Base-by-base conservation (phyloP, 1,139 yeast genomes). In the Candida tetrigidarum region DNA sequence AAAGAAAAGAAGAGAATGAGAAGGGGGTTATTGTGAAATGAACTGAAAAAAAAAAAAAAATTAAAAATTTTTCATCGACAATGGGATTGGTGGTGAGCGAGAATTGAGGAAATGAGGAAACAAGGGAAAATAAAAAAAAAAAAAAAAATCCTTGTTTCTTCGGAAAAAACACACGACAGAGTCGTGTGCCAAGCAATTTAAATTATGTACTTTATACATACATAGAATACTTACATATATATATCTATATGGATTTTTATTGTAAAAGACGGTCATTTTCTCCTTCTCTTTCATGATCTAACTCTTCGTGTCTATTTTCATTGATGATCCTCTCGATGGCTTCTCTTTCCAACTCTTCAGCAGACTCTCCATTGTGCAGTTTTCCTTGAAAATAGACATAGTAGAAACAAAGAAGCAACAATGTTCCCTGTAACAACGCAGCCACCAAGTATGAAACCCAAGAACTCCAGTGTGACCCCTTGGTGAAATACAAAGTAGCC, bases 381-480 rank as follows among this genome's bases (percentile, higher is more conserved):
- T 28, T 34, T 47, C 35, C 45, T 20, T 29, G 41, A 23, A 66
- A 62, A 52, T 69, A 67, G 47, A 68, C 70, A 46, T 70, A 71
- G 54, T 71, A 71, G 40, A 71, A 60, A 51, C 76, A 71, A 55
- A 71, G 62, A 11, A 55, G 41, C 52, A 68, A 65, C 48, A 69
- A 45, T 5, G 37, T 35, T 15, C 47, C 81, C 63, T 90, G 96
- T 22, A 86, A 63, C 2, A 69, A 53, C 0, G 93, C 93, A 0
- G 96, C 92, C 0, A 85, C 78, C 41, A 87, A 74, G 56, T 84
- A 86, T 5, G 96, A 88, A 27, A 88, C 64, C 96, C 96, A 89
- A 6, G 92, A 82, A 54, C 95, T 86, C 96, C 96, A 89, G 50
- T 81, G 81, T 1, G 93, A 81, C 1, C 91, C 95, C 37, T 86